Percentiles rank a stretch among this genome's conserved stretches.
Conservation (phyloP, 1,284 basidiomycete genomes). For the Vanrija pseudolonga region DNA sequence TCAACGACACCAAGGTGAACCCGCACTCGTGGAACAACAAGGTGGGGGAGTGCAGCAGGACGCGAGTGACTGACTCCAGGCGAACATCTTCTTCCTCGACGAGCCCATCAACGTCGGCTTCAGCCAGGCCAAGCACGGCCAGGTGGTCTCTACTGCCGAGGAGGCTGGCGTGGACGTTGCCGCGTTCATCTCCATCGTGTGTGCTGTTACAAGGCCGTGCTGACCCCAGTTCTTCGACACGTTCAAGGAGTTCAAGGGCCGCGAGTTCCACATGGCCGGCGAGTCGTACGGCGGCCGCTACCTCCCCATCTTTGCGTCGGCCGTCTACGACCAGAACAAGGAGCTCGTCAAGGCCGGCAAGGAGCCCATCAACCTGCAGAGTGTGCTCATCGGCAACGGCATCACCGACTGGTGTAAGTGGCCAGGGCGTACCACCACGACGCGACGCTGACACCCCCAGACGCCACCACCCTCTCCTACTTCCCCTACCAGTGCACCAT, state of each 20-base stretch:
- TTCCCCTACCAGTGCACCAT: conserved; percentile 45
- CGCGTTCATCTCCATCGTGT: conserved; percentile 62
- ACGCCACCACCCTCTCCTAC: conserved; percentile 34
- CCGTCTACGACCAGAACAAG: conserved; percentile 73
- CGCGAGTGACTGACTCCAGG: conserved; percentile 28
- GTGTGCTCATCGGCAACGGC: conserved; percentile 72
- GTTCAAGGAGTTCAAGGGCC: conserved; percentile 61
- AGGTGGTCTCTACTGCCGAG: conserved; percentile 60
- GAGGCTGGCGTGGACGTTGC: conserved; percentile 68
- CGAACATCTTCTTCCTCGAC: conserved; percentile 47
- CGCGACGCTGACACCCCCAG: neutral
- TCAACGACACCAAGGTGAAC: conserved; percentile 49
- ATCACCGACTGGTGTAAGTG: conserved; percentile 36
- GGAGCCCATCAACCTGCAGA: conserved; percentile 71
- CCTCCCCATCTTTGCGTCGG: conserved; percentile 74
- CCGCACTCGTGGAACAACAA: conserved; percentile 53
- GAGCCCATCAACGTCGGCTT: conserved; percentile 63
- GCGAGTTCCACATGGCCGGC: conserved; percentile 64
- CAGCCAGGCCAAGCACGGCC: conserved; percentile 63
- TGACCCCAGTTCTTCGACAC: conserved; percentile 61
- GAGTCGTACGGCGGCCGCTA: conserved; percentile 65
- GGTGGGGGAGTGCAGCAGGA: conserved; percentile 58
- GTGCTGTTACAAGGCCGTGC: conserved; percentile 3
- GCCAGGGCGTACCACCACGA: neutral
- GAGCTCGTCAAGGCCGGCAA: conserved; percentile 57